Percentiles rank a stretch among this genome's conserved stretches.
Evolutionary conservation across 495 filamentous ascomycete species (phyloP).

Genomic region (Talaromyces stipitatus): DNA sequence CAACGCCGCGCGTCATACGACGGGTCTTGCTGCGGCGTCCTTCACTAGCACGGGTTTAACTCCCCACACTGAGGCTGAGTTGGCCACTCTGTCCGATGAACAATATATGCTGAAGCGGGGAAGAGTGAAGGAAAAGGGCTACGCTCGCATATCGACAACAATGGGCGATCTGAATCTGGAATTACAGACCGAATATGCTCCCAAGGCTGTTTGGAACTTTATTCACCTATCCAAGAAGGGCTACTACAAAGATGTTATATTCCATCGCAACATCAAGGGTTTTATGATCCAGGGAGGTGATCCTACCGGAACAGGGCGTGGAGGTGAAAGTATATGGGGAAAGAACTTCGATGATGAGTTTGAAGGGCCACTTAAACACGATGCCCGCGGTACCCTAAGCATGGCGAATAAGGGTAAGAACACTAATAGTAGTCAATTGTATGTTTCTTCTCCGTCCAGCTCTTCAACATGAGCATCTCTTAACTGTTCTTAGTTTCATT

Average conservation of each 20-base stretch:
- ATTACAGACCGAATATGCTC: conserved; percentile 82
- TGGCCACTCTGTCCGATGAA: conserved; percentile 81
- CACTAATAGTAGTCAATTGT: conserved; percentile 89
- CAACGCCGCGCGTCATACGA: conserved; percentile 86
- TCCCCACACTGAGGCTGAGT: conserved; percentile 77
- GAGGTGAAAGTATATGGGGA: conserved; percentile 83
- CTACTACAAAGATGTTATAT: conserved; percentile 74
- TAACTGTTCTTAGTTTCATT: conserved; percentile 53
- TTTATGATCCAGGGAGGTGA: conserved; percentile 98
- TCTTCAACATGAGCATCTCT: background rate
- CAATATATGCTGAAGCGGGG: conserved; percentile 91
- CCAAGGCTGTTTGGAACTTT: conserved; percentile 95
- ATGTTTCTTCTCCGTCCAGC: conserved; percentile 10
- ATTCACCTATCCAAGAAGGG: conserved; percentile 79
- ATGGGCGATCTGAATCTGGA: conserved; percentile 80
- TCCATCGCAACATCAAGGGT: conserved; percentile 87
- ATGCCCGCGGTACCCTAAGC: conserved; percentile 67
- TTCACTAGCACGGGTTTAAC: conserved; percentile 93
- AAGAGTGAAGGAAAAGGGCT: conserved; percentile 81
- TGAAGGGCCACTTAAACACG: conserved; percentile 77
- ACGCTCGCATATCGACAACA: conserved; percentile 79
- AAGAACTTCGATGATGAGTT: conserved; percentile 91
- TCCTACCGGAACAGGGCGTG: conserved; percentile 63
- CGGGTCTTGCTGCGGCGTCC: conserved; percentile 83
- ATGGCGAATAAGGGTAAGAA: conserved; percentile 99